Base-by-base conservation (phyloP, 1,139 yeast species). In the Lodderomyces parapsilosis region DNA sequence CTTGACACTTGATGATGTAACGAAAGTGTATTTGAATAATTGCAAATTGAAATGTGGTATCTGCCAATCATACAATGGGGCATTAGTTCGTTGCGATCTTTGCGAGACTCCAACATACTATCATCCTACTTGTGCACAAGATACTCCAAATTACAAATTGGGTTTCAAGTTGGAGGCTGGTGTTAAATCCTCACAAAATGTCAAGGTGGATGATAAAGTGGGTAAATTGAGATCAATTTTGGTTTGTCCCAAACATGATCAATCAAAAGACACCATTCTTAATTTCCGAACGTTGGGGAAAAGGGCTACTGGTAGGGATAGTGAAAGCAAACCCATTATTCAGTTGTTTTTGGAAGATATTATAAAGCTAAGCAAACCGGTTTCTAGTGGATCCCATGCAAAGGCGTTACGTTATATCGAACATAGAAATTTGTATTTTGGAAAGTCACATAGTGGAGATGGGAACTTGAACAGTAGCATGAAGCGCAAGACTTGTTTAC, bases 91-190 rank as follows among this genome's bases (percentile, higher is more conserved):
- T 11, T 69, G 75, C 52, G 65, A 59, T 24, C 35, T 58, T 35
- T 68, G 74, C 45, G 52, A 54, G 7, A 41, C 4, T 15, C 43
- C 45, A 4, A 56, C 57, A 2, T 47, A 54, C 4, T 68, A 68
- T 44, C 96, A 88, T 60, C 69, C 80, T 0, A 83, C 86, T 0
- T 88, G 96, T 66, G 90, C 87, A 2, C 78, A 76, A 49, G 78
- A 73, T 48, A 57, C 71, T 2, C 60, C 68, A 0, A 67, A 66
- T 8, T 75, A 64, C 54, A 61, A 60, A 37, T 49, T 79, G 14
- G 81, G 83, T 2, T 81, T 81, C 53, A 63, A 62, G 38, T 50
- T 81, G 28, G 32, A 30, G 1, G 43, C 55, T 5, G 42, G 37
- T 11, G 27, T 23, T 13, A 36, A 40, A 31, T 33, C 30, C 2